Conservation (phyloP, 2,329 filamentous ascomycete species). For the Aureobasidium musti region DNA sequence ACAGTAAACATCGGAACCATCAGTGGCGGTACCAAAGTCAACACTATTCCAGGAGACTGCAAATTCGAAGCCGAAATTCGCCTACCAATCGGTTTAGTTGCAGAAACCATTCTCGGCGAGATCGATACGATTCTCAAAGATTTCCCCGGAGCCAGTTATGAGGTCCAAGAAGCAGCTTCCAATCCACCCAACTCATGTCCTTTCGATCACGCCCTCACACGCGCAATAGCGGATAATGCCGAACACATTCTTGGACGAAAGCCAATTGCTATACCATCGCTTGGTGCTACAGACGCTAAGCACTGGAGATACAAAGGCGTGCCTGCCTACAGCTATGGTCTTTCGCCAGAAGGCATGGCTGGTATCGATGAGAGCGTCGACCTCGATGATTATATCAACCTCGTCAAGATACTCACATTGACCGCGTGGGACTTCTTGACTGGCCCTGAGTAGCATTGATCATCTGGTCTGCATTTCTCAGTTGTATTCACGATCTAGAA, state of each 20-base stretch:
- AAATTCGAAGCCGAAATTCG: constrained; percentile 47
- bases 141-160: constrained; percentile 39
- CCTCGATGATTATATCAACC: constrained; percentile 40
- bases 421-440: constrained; percentile 40
- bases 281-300: constrained; percentile 49
- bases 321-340: constrained; percentile 45
- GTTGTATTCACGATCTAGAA: neutral
- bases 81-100: constrained; percentile 45
- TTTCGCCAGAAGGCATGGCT: constrained; percentile 39
- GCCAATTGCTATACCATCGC: constrained; percentile 42
- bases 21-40: constrained; percentile 48
- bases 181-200: constrained; percentile 41
- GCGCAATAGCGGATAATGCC: constrained; percentile 37
- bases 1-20: constrained; percentile 49
- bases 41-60: constrained; percentile 47
- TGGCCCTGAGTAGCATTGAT: constrained; percentile 7
- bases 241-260: constrained; percentile 35
- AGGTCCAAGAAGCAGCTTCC: constrained; percentile 42
- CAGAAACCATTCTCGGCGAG: constrained; percentile 36
- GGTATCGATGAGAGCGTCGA: constrained; percentile 37
- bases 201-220: constrained; percentile 42
- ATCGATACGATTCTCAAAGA: constrained; percentile 37
- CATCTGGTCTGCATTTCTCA: neutral
- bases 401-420: constrained; percentile 40
- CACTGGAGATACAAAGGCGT: constrained; percentile 45